A percentile compares a stretch with the other conserved stretches of the same genome.
These are phyloP conservation scores for Globisporangium splendens DNA, from an alignment of 352 stramenopile genomes.

Conservation along the genomic window DNA sequence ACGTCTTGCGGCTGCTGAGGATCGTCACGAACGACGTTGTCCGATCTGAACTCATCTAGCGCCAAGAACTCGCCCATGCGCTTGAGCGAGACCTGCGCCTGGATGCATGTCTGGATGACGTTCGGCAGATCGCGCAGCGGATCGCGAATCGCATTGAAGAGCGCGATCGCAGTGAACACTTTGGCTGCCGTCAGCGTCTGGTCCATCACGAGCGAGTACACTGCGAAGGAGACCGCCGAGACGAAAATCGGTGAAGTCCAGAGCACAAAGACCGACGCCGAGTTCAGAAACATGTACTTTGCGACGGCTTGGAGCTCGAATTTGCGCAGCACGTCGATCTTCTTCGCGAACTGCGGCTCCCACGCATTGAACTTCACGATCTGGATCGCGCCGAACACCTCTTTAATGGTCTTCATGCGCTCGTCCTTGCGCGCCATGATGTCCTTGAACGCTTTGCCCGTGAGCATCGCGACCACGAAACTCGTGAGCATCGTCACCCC, in stretches of 20 bases:
- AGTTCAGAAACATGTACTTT: slow-evolving; percentile 47
- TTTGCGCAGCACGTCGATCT: slow-evolving; percentile 47
- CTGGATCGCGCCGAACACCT: slow-evolving; percentile 90
- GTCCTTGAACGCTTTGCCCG: slow-evolving; percentile 47
- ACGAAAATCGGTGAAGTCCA: slow-evolving; percentile 21
- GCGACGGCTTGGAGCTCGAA: slow-evolving; percentile 53
- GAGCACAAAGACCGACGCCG: slow-evolving; percentile 43
- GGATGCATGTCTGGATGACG: slow-evolving; percentile 22
- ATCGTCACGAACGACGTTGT: slow-evolving; percentile 11
- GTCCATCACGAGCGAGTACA: slow-evolving; percentile 29
- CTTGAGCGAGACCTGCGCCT: slow-evolving; percentile 28
- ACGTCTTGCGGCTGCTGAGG: not conserved
- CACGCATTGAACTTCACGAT: slow-evolving; percentile 95
- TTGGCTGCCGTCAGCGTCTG: slow-evolving; percentile 32
- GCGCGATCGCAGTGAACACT: slow-evolving; percentile 45
- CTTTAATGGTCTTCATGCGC: slow-evolving; percentile 89
- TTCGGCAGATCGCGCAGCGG: slow-evolving; percentile 27
- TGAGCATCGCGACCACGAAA: slow-evolving; percentile 40
- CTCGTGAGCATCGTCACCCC: slow-evolving; percentile 26
- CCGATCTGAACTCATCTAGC: slow-evolving; percentile 14
- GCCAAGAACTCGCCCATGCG: slow-evolving; percentile 28
- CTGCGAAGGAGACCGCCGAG: slow-evolving; percentile 27
- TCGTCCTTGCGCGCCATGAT: slow-evolving; percentile 87
- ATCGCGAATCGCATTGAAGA: slow-evolving; percentile 38
- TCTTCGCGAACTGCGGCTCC: slow-evolving; percentile 70